Evolutionary conservation across 2,329 filamentous ascomycete species (phyloP).

Genomic region (Mariannaea sp.): DNA sequence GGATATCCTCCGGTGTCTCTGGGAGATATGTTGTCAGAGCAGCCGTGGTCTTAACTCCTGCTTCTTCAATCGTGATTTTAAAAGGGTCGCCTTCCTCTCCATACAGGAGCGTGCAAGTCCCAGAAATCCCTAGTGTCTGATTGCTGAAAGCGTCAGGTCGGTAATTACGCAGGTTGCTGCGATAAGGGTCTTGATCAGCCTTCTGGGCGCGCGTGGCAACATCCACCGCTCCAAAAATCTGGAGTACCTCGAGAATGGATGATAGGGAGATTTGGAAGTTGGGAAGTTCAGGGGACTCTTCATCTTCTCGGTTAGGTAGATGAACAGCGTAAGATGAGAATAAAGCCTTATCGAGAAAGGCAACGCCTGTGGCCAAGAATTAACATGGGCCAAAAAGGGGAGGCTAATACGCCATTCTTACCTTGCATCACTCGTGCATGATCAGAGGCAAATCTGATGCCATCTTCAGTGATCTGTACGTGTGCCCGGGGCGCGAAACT

Average conservation of each 20-base stretch:
- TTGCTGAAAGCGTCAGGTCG: slow-evolving; percentile 79
- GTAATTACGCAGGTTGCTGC: slow-evolving; percentile 65
- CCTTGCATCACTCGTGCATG: slow-evolving; percentile 92
- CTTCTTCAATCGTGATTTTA: slow-evolving; percentile 83
- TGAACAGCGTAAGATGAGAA: slow-evolving; percentile 86
- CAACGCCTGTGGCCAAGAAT: slow-evolving; percentile 46
- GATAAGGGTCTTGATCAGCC: slow-evolving; percentile 63
- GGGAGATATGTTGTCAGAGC: slow-evolving; percentile 87
- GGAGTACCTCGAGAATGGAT: slow-evolving; percentile 88
- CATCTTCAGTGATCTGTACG: slow-evolving; percentile 79
- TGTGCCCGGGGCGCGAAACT: slow-evolving; percentile 62
- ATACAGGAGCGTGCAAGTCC: slow-evolving; percentile 85
- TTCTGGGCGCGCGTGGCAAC: slow-evolving; percentile 62
- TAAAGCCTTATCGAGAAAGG: slow-evolving; percentile 84
- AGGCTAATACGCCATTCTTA: slow-evolving; percentile 45
- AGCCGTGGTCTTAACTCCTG: slow-evolving; percentile 85
- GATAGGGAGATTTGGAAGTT: slow-evolving; percentile 86
- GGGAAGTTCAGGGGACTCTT: slow-evolving; percentile 55
- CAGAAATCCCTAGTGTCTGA: slow-evolving; percentile 80
- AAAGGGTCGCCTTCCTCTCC: slow-evolving; percentile 75
- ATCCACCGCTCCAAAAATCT: slow-evolving; percentile 91
- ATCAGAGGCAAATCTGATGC: slow-evolving; percentile 85
- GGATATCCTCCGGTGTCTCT: slow-evolving; percentile 78
- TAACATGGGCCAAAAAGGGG: slow-evolving; percentile 6
- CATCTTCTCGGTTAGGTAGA: slow-evolving; percentile 45